phyloP scores from a whole-genome alignment of 306 rosid species.

The Acacia confusa region DNA sequence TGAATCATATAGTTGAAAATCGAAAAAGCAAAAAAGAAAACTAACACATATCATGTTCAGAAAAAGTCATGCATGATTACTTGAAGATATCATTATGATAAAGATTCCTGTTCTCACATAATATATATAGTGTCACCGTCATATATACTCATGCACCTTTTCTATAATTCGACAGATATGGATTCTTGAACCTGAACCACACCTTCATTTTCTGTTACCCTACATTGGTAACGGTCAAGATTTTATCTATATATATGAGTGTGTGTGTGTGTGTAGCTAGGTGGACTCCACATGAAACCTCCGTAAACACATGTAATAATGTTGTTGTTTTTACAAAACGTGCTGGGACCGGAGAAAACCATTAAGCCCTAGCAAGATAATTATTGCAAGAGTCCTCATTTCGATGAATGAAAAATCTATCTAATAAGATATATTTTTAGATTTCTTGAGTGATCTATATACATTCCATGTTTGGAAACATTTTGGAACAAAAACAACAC shows the following conservation, averaged over 20 bases:
- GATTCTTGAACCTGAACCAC: neutral
- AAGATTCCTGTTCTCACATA: neutral
- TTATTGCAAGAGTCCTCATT: neutral
- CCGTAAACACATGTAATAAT: neutral
- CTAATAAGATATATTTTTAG: neutral
- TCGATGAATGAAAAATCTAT: neutral
- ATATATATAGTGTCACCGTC: neutral
- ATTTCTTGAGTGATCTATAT: neutral
- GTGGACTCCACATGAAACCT: neutral
- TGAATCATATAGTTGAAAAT: neutral
- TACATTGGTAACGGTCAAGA: neutral
- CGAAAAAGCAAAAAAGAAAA: neutral
- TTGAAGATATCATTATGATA: neutral
- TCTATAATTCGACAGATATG: neutral
- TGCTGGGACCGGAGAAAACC: neutral
- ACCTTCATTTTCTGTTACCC: neutral
- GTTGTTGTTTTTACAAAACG: neutral
- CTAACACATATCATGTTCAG: neutral
- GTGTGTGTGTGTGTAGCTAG: neutral
- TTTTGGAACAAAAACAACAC: neutral
- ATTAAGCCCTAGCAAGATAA: neutral
- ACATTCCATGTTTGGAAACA: neutral
- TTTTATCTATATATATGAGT: too few relatives aligned
- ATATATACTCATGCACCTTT: neutral
- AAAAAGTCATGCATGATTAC: neutral